These are phyloP conservation scores for Cutaneotrichosporon arboriforme DNA, from an alignment of 1,284 basidiomycete species.

Conservation along the genomic window DNA sequence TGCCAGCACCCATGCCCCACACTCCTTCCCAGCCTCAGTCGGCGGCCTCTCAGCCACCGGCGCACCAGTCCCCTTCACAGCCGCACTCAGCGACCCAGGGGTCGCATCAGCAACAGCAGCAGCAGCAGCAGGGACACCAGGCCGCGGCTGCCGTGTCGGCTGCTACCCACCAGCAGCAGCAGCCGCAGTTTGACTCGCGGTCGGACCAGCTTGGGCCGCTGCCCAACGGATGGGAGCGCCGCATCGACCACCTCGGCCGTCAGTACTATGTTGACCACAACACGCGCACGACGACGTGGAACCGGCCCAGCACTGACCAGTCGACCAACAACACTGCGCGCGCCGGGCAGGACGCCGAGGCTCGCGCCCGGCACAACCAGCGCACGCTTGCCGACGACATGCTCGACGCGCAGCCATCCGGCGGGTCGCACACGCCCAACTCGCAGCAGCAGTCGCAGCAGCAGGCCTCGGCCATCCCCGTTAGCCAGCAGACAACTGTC, in stretches of 20 bases:
- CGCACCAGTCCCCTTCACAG: not conserved
- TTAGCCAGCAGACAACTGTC: slow-evolving; percentile 59
- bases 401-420: slow-evolving; percentile 53
- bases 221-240: slow-evolving; percentile 87
- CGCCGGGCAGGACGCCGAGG: slow-evolving; percentile 56
- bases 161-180: slow-evolving; percentile 21
- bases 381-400: slow-evolving; percentile 74
- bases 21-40: not conserved
- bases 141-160: slow-evolving; percentile 6
- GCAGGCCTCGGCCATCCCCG: slow-evolving; percentile 28
- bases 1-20: not conserved
- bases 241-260: slow-evolving; percentile 78
- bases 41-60: slow-evolving; percentile 11
- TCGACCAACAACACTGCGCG: slow-evolving; percentile 48
- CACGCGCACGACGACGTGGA: slow-evolving; percentile 92
- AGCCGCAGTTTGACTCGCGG: slow-evolving; percentile 69
- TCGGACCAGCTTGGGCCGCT: slow-evolving; percentile 71
- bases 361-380: slow-evolving; percentile 69
- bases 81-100: slow-evolving; percentile 27
- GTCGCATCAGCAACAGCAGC: slow-evolving; percentile 19
- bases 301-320: slow-evolving; percentile 55
- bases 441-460: not conserved
- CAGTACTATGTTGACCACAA: slow-evolving; percentile 94
- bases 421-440: slow-evolving; percentile 26
- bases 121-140: not conserved